Evolutionary conservation across 2,329 filamentous ascomycete genomes (phyloP), one percentile per base, ranked within the genome.

Genomic region (Sporothrix dimorphospora): DNA sequence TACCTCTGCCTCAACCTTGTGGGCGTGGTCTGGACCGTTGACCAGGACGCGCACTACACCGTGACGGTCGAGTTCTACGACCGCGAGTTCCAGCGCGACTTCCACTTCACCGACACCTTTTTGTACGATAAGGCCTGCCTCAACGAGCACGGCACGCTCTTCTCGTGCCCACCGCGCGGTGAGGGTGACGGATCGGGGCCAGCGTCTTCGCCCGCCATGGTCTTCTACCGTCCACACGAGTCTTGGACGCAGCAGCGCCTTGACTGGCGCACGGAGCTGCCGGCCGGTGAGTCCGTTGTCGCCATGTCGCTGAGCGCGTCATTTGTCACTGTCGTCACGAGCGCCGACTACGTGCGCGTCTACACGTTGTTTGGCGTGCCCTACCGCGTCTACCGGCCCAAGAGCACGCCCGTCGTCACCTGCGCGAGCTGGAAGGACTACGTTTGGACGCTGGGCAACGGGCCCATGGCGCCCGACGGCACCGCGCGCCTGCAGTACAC

Each of bases 41-140:
- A 97, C 76, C 96, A 99, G 81, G 94, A 98, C 78, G 92, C 92
- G 0, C 92, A 95, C 77, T 90, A 98, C 79, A 99, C 96, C 1
- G 91, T 99, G 12, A 98, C 94, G 0, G 94, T 98, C 1, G 96
- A 98, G 78, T 99, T 99, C 80, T 98, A 98, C 80, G 97, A 99
- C 80, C 92, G 94, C 72, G 94, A 97, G 76, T 90, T 92, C 73
- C 92, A 97, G 79, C 89, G 95, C 65, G 94, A 98, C 80, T 98
- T 98, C 78, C 96, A 98, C 83, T 98, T 99, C 80, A 98, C 94
- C 14, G 96, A 99, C 79, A 95, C 94, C 0, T 98, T 94, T 79
- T 86, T 94, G 4, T 98, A 98, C 81, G 96, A 99, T 82, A 98
- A 97, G 81, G 95, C 96, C 24, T 98, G 95, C 78, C 85, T 99